Percentiles rank a stretch among this genome's conserved stretches.
Evolutionary conservation across 768 basidiomycete species (phyloP).

Genomic region (Albatrellus ellisii): DNA sequence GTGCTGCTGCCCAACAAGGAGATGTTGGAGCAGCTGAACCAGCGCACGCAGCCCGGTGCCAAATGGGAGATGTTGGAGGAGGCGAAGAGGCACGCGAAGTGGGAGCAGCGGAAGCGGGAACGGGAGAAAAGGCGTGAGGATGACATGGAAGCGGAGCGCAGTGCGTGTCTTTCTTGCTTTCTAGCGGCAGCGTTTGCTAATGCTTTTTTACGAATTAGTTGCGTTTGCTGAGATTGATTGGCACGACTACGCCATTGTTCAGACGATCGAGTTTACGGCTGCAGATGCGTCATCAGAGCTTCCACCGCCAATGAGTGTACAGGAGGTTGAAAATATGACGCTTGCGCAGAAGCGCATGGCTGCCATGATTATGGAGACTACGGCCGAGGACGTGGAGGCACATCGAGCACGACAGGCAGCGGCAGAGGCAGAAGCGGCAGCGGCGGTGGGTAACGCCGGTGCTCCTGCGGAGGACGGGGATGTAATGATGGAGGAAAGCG

Average conservation of each 20-base stretch:
- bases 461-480: constrained; percentile 39
- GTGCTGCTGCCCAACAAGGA: constrained; percentile 77
- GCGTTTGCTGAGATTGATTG: constrained; percentile 98
- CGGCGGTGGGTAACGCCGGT: constrained; percentile 51
- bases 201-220: constrained; percentile 27
- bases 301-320: constrained; percentile 92
- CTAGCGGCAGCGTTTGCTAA: neutral
- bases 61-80: constrained; percentile 72
- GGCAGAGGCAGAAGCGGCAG: constrained; percentile 74
- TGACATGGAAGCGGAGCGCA: constrained; percentile 84
- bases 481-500: constrained; percentile 72
- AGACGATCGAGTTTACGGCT: constrained; percentile 94
- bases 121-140: constrained; percentile 79
- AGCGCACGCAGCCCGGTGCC: constrained; percentile 46
- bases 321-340: constrained; percentile 94
- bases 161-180: constrained; percentile 30
- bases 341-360: constrained; percentile 97
- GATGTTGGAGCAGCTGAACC: constrained; percentile 53
- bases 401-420: constrained; percentile 72
- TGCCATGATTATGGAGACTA: constrained; percentile 95
- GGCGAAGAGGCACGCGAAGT: constrained; percentile 69
- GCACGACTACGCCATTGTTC: constrained; percentile 98
- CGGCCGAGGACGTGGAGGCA: constrained; percentile 76
- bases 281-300: constrained; percentile 85
- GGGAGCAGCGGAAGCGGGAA: constrained; percentile 77